Percentiles rank a stretch among this genome's conserved stretches.
Evolutionary conservation across 129 eudicot species (phyloP).

Genomic region (Lonicera japonica): DNA sequence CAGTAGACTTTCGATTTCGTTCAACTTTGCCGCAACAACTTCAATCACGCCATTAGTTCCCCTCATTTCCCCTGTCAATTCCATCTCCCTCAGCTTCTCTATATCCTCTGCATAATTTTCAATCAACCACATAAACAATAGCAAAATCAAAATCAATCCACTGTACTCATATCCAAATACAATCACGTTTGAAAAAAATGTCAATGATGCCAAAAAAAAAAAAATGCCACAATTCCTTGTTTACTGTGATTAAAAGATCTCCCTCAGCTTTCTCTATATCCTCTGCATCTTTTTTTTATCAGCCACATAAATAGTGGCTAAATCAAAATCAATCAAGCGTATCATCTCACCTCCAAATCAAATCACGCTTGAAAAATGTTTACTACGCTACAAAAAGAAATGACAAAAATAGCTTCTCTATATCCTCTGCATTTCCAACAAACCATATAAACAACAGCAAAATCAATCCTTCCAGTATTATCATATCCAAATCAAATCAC

Average conservation of each 20-base stretch:
- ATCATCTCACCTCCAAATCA: too few species aligned
- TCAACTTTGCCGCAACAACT: slow-evolving; percentile 45
- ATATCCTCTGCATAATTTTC: slow-evolving; percentile 53
- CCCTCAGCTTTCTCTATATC: too few species aligned
- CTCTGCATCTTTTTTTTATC: too few species aligned
- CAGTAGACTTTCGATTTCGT: slow-evolving; percentile 34
- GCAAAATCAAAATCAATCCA: not conserved
- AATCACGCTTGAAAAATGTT: not conserved
- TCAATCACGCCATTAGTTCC: slow-evolving; percentile 33
- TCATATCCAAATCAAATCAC: too few species aligned
- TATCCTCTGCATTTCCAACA: slow-evolving; percentile 46
- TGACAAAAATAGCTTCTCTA: slow-evolving; percentile 51
- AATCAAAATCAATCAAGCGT: too few species aligned
- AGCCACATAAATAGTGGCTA: too few species aligned
- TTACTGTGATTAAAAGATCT: not conserved
- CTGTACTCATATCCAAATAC: too few species aligned
- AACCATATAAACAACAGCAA: not conserved
- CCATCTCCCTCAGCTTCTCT: slow-evolving; percentile 63
- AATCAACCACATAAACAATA: not conserved
- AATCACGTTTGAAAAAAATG: too few species aligned
- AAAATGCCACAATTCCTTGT: not conserved
- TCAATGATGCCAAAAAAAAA: too few species aligned
- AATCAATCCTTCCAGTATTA: not conserved
- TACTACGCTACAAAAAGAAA: too few species aligned
- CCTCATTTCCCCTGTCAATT: slow-evolving; percentile 44